Base-by-base conservation (phyloP, 345 rosid species). In the Psidium friedrichsthalianum region DNA sequence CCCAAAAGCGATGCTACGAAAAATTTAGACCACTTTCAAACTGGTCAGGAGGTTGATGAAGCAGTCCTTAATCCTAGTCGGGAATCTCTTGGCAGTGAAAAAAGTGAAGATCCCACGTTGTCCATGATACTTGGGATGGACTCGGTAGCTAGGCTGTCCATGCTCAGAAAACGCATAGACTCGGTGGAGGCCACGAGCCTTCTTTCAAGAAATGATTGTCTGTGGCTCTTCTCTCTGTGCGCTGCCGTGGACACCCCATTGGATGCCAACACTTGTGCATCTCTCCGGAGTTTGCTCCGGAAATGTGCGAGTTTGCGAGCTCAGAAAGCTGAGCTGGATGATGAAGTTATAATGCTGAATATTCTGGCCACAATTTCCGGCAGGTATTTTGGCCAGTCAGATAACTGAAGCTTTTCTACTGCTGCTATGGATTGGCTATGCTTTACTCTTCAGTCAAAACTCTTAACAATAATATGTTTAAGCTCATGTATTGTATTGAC, bases 151-250 rank as follows among this genome's bases (percentile, higher is more conserved):
- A 92, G 95, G 61, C 94, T 91, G 44, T 93, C 93, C 10, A 91
- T 74, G 89, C 94, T 97, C 87, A 93, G 90, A 90, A 93, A 94
- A 86, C 92, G 89, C 53, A 92, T 96, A 89, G 84, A 84, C 82
- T 85, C 84, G 22, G 86, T 92, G 18, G 98, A 94, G 88, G 86
- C 88, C 8, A 83, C 51, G 86, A 87, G 74, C 82, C 80, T 81
- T 8, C 88, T 94, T 36, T 84, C 93, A 22, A 91, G 90, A 86
- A 88, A 82, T 15, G 95, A 93, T 32, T 92, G 94, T 36, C 56
- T 88, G 64, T 97, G 99, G 99, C 89, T 96, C 52, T 93, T 94
- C 86, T 95, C 98, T 42, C 89, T 96, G 40, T 94, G 96, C 74
- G 95, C 97, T 82, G 92, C 95, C 32, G 91, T 96, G 51, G 98